phyloP scores from a whole-genome alignment of 169 alveolate genomes.

The Eimeria necatrix region DNA sequence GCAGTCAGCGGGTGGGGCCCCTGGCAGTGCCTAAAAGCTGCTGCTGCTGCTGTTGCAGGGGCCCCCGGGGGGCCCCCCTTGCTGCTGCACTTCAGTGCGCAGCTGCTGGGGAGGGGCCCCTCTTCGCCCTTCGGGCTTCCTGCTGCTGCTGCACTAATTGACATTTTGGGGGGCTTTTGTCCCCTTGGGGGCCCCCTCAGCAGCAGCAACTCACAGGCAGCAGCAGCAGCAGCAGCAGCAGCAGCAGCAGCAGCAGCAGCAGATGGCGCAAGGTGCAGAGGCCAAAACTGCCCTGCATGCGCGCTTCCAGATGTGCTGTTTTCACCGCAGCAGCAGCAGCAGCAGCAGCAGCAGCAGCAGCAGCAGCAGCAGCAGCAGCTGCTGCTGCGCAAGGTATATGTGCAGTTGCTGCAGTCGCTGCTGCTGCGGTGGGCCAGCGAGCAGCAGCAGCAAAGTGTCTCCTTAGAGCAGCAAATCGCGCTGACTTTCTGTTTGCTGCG shows the following conservation, averaged over 20 bases:
- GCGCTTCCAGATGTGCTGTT: background rate
- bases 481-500: conserved; percentile 19
- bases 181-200: background rate
- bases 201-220: background rate
- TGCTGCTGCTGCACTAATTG: background rate
- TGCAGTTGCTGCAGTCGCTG: background rate
- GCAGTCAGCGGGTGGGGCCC: background rate
- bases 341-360: no score
- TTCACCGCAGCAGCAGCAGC: no score
- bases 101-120: conserved; percentile 21
- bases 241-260: background rate
- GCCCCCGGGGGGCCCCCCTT: background rate
- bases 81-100: background rate
- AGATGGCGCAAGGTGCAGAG: background rate
- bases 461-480: background rate
- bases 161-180: background rate
- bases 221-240: no score
- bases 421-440: background rate
- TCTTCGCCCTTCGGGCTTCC: background rate
- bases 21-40: background rate
- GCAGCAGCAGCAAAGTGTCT: background rate
- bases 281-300: background rate
- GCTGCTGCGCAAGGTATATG: background rate
- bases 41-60: background rate
- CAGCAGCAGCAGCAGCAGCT: conserved; percentile 4